Evolutionary conservation across 345 rosid genomes (phyloP), one percentile per base, ranked within the genome.

Genomic region (Salix dunnii): DNA sequence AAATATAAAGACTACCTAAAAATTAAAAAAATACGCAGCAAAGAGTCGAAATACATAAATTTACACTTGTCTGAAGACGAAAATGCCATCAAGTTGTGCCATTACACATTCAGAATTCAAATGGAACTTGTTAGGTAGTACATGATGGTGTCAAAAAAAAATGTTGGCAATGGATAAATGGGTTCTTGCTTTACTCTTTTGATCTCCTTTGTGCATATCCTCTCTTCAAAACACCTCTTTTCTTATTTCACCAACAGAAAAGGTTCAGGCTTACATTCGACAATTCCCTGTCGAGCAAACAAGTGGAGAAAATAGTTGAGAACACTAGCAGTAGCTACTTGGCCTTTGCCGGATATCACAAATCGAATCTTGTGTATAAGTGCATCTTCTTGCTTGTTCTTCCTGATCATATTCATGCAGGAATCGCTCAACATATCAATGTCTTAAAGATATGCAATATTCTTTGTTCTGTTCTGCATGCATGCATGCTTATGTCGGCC

Each of bases 401-500:
- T 46, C 63, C 35, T 68, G 51, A 73, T 77, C 65, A 36, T 18
- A 30, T 25, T 28, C n/a, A 35, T 49, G 58, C 48, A n/a, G 40
- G 77, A 74, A 74, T 74, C 65, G 33, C n/a, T 49, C 70, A 33
- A 2, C 6, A 11, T 72, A 35, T 58, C 25, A 8, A 49, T n/a
- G 49, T 74, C 49, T 17, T 1, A 33, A 25, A 73, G 68, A 76
- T 76, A 55, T 58, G 78, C 78, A 76, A 17, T 67, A 76, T 77
- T 70, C 78, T 17, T 72, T 67, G 53, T 72, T 58, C 77, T 72
- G 67, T n/a, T n/a, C 76, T 35, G 36, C 42, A 38, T 8, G 42
- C 12, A 55, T 55, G 71, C 63, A 66, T 20, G 62, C 62, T 27
- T 27, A 73, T 78, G 81, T 72, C 81, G 81, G 73, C 77, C 81